Base-by-base conservation (phyloP, 179 eudicot species). In the Carnegiea gigantea region DNA sequence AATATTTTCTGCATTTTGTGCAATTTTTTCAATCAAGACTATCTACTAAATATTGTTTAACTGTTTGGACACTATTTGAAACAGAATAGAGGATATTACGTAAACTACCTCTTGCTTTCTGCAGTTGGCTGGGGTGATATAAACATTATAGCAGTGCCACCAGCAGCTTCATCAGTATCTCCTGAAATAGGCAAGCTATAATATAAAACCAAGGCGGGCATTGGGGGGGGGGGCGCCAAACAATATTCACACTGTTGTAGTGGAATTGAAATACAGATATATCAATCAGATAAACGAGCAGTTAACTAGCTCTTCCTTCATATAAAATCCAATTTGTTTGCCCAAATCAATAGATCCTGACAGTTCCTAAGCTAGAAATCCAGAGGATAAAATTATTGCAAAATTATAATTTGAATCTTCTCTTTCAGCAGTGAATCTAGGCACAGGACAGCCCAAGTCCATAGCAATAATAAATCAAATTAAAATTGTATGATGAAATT, bases 111-210 rank as follows among this genome's bases (percentile, higher is more conserved):
- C 85, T 89, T 90, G 84, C 86, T 93, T 85, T 93, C 98, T 87
- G 94, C 95, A 36, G 82, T 82, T 77, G 98, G 99, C 82, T 97
- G 99, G 80, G 98, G 99, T 78, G 90, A 84, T 77, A 90, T 81
- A 78, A 83, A 82, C 82, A 81, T 82, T 64, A 92, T 93, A 75
- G 92, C 89, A 82, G 82, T 38, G 53, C 86, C 86, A 70, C 83
- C 88, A 80, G 83, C 85, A 82, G 70, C 89, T 85, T 86, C 91
- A 80, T 76, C 80, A 73, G 88, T 74, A 82, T 77, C 85, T 73
- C 98, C 98, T 95, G 89, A 83, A 75, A 88, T 18, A 20, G 67
- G 73, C 40, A 70, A 78, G 59, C 51, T 72, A 59, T 57, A 68
- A 72, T 46, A 74, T 82, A 30, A 79, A 38, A 57, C 23, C 17